Evolutionary conservation across 2,329 filamentous ascomycete genomes (phyloP).

Genomic region (Niveomyces coronatus): DNA sequence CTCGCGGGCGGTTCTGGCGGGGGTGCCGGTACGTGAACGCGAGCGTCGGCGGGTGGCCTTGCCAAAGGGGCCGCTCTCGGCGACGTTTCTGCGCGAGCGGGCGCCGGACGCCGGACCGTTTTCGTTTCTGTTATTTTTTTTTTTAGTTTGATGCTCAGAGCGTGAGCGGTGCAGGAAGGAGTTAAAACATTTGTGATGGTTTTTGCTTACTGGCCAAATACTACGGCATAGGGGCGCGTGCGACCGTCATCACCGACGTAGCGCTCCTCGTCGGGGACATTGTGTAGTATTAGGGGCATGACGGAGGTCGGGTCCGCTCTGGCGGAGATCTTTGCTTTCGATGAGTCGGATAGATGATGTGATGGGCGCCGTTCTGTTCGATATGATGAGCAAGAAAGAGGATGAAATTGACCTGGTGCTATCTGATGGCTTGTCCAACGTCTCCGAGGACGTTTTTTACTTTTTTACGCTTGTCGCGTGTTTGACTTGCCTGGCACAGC

Average conservation of each 20-base stretch:
- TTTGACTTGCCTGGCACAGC: slow-evolving; percentile 12
- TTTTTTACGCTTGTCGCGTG: too few species aligned
- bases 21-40: slow-evolving; percentile 50
- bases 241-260: slow-evolving; percentile 56
- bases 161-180: slow-evolving; percentile 1
- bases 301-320: too few species aligned
- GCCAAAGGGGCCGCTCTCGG: slow-evolving; percentile 55
- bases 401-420: too few species aligned
- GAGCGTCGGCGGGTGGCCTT: slow-evolving; percentile 52
- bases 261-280: slow-evolving; percentile 57
- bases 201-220: slow-evolving; percentile 47
- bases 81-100: slow-evolving; percentile 41
- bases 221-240: slow-evolving; percentile 55
- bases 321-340: too few species aligned
- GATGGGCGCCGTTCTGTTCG: too few species aligned
- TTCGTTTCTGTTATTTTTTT: slow-evolving; percentile 34
- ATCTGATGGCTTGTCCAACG: too few species aligned
- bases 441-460: too few species aligned
- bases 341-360: too few species aligned
- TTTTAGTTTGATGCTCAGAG: too few species aligned
- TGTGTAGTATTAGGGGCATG: slow-evolving; percentile 57
- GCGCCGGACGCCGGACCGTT: slow-evolving; percentile 33
- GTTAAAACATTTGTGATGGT: background rate
- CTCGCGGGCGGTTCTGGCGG: slow-evolving; percentile 40
- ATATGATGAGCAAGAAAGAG: too few species aligned